phyloP scores from a whole-genome alignment of 192 early-diverging fungal genomes.

The Neocallimastix lanati region DNA sequence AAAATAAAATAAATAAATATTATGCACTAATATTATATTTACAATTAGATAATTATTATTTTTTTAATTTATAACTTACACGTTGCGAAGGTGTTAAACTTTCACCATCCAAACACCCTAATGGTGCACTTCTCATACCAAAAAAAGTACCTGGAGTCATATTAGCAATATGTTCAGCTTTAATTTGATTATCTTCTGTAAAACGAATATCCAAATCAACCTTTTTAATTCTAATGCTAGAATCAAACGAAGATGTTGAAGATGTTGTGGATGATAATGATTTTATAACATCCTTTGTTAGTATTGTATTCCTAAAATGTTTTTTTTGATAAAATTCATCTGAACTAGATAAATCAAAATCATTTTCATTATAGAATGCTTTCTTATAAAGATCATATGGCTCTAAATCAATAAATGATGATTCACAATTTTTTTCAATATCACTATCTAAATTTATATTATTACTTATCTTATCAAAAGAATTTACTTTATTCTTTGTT shows the following conservation, averaged over 20 bases:
- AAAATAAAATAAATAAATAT: too few species aligned
- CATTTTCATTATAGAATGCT: neutral
- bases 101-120: neutral
- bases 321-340: too few species aligned
- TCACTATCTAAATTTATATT: neutral
- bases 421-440: neutral
- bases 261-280: neutral
- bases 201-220: neutral
- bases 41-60: too few species aligned
- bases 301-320: too few species aligned
- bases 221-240: neutral
- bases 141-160: neutral
- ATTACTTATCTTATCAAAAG: too few species aligned
- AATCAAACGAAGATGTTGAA: neutral
- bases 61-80: neutral
- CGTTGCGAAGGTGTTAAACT: neutral
- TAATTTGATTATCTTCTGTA: neutral
- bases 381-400: neutral
- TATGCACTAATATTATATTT: too few species aligned
- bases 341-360: too few species aligned
- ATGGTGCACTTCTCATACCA: neutral
- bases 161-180: neutral
- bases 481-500: too few species aligned
- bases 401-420: neutral
- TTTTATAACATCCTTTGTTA: too few species aligned